Base-by-base conservation (phyloP, 176 grass and related monocot genomes). In the Zea mays region DNA sequence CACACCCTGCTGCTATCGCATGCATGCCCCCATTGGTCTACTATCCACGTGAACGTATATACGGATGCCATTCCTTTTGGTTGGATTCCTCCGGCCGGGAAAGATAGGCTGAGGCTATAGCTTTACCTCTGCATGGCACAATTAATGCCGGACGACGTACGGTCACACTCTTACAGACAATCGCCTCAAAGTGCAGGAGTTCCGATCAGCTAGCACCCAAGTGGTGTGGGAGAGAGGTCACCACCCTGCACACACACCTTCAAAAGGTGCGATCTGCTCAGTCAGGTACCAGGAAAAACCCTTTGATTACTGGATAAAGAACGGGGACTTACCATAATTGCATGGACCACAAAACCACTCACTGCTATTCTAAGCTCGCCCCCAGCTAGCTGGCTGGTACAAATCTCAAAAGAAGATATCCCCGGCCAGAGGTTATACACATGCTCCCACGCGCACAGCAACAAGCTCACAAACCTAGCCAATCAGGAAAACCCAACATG, bases 311-410 rank as follows among this genome's bases (percentile, higher is more conserved):
- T 65, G 19, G n/a, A 20, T 37, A 56, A 55, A 73, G 45, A 66
- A 47, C 69, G 17, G 65, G 65, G 38, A 65, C 56, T 75, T 80
- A 75, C 71, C 71, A 76, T 57, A 84, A 71, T 65, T 76, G 81
- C 47, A 71, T 84, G 86, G 81, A 88, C 76, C 86, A 88, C 81
- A 84, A 80, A 84, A 65, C 81, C 81, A 84, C 86, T 84, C 14
- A 50, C 40, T 65, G 33, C 65, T 81, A 84, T 71, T 76, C 54
- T 76, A 88, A 84, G 70, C 65, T 12, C 55, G 3, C 27, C 27
- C 27, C 27, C 27, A 27, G 27, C n/a, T n/a, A n/a, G n/a, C n/a
- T n/a, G n/a, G n/a, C 46, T 65, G n/a, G 76, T 84, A 69, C 86
- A 76, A 36, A 65, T 84, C 71, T 84, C 81, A 80, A 88, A 88